Evolutionary conservation across 2,329 filamentous ascomycete species (phyloP).

Genomic region (Neofusicoccum sp.): DNA sequence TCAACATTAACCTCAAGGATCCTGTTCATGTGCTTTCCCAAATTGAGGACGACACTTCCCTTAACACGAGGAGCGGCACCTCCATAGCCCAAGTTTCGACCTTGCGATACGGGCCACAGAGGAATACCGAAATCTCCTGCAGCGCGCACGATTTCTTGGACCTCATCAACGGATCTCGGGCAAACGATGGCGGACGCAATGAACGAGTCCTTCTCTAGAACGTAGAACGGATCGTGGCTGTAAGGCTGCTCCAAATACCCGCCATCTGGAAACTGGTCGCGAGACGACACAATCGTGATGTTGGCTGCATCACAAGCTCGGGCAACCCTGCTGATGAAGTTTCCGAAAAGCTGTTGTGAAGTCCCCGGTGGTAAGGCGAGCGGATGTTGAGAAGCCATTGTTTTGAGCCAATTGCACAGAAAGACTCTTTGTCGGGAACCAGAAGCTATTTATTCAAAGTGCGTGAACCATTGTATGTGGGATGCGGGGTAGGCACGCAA

Average conservation of each 20-base stretch:
- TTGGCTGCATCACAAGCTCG: slow-evolving; percentile 17
- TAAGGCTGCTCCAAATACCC: slow-evolving; percentile 27
- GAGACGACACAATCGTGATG: slow-evolving; percentile 22
- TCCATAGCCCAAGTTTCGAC: slow-evolving; percentile 54
- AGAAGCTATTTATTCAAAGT: neutral
- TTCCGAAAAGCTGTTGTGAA: neutral
- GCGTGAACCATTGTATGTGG: neutral
- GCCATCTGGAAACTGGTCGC: slow-evolving; percentile 24
- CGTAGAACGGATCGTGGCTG: slow-evolving; percentile 46
- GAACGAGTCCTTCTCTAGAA: slow-evolving; percentile 47
- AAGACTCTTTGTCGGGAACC: neutral
- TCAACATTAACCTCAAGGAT: slow-evolving; percentile 45
- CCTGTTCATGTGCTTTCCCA: slow-evolving; percentile 46
- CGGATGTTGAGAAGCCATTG: neutral
- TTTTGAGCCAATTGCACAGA: neutral
- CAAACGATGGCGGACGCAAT: slow-evolving; percentile 49
- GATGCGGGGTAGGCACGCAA: neutral
- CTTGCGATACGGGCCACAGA: slow-evolving; percentile 39
- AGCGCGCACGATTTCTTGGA: slow-evolving; percentile 35
- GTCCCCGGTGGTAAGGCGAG: slow-evolving; percentile 12
- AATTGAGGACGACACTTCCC: slow-evolving; percentile 50
- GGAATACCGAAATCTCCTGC: slow-evolving; percentile 39
- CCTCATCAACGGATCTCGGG: slow-evolving; percentile 45
- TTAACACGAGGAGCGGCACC: slow-evolving; percentile 51
- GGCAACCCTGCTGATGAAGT: slow-evolving; percentile 1